These are phyloP conservation scores for Globisporangium ultimum DNA, from an alignment of 352 stramenopile species.

Conservation along the genomic window DNA sequence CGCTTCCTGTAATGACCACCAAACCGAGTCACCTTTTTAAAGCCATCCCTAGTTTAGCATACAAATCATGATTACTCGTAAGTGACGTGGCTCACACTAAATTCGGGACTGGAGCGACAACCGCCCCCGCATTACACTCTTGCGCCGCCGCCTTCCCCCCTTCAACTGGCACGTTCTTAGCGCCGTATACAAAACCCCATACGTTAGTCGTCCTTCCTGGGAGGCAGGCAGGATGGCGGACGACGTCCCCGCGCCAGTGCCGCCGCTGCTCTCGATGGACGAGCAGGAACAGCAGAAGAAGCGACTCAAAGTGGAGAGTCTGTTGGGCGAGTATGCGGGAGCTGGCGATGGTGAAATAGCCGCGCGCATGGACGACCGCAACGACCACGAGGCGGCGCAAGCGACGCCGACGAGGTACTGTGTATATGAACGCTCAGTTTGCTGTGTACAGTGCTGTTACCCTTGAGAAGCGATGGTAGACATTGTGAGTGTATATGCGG, in stretches of 20 bases:
- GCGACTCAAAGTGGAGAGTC: background rate
- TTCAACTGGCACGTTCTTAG: slow-evolving; percentile 15
- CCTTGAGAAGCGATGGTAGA: too few species aligned
- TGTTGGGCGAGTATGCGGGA: background rate
- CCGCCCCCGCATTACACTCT: background rate
- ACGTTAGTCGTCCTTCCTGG: background rate
- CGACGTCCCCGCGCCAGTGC: background rate
- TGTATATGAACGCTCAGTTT: background rate
- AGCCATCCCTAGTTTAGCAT: background rate
- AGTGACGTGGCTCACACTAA: background rate
- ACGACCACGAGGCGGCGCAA: background rate
- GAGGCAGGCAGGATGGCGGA: background rate
- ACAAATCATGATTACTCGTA: background rate
- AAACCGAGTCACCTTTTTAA: background rate
- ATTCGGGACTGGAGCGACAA: background rate
- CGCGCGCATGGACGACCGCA: background rate
- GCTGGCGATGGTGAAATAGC: background rate
- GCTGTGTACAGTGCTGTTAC: background rate
- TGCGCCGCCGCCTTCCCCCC: background rate
- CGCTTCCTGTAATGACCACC: slow-evolving; percentile 1
- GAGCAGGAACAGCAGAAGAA: background rate
- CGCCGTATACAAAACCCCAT: background rate
- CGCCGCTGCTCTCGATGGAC: background rate
- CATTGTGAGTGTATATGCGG: background rate
- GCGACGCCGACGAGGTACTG: background rate